Conservation (phyloP, 441 rosid genomes). For the Gossypium gossypioides region DNA sequence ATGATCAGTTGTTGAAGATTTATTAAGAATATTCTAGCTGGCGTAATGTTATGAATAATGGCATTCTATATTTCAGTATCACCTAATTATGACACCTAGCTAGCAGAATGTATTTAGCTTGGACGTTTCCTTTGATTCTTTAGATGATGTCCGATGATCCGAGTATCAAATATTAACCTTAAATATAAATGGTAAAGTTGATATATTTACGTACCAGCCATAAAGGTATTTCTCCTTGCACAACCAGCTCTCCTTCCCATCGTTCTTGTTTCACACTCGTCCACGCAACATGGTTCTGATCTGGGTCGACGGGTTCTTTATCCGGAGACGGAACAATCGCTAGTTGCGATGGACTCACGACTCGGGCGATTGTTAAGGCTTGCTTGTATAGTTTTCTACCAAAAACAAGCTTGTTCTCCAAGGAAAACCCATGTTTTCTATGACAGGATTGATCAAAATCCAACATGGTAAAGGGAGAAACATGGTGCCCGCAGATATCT, state of each 20-base stretch:
- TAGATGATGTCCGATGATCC: too few relatives aligned
- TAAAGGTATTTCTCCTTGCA: conserved; percentile 67
- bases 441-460: conserved; percentile 9
- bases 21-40: not conserved
- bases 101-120: too few relatives aligned
- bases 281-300: conserved; percentile 66
- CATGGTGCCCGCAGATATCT: not conserved
- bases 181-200: not conserved
- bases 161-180: too few relatives aligned
- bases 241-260: conserved; percentile 81
- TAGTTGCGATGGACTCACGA: conserved; percentile 21
- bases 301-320: conserved; percentile 15
- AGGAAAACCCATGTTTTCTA: conserved; percentile 9
- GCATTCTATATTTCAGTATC: too few relatives aligned
- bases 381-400: conserved; percentile 16
- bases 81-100: too few relatives aligned
- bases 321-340: conserved; percentile 21
- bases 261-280: conserved; percentile 67
- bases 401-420: not conserved
- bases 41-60: not conserved
- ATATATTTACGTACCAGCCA: conserved; percentile 63
- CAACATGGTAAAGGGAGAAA: conserved; percentile 6
- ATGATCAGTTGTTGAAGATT: not conserved
- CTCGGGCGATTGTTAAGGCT: conserved; percentile 20
- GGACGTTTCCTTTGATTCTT: too few relatives aligned